Percentiles rank a stretch among this genome's conserved stretches.
These are phyloP conservation scores for Mrakia frigida DNA, from an alignment of 768 basidiomycete species.

Conservation along the genomic window DNA sequence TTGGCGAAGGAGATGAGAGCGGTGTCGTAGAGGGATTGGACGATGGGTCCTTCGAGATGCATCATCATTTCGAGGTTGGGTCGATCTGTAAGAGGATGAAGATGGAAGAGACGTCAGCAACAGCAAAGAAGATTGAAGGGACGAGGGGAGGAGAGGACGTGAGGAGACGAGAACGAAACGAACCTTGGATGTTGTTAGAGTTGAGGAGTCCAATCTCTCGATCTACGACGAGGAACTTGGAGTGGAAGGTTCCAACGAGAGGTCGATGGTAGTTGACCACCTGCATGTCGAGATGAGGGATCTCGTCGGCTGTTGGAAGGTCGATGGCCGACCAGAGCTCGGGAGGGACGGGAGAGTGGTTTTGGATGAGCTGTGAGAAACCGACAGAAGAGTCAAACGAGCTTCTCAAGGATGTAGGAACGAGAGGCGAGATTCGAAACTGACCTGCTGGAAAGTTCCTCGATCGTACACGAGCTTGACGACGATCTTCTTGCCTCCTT, in stretches of 20 bases:
- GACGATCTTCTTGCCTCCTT: conserved; percentile 49
- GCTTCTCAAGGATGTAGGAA: conserved; percentile 49
- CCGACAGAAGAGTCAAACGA: conserved; percentile 37
- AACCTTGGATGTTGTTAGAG: conserved; percentile 57
- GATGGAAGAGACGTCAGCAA: background rate
- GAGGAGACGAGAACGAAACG: conserved; percentile 11
- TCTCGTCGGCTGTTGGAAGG: conserved; percentile 52
- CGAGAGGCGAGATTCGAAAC: background rate
- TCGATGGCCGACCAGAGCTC: conserved; percentile 28
- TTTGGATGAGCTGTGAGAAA: conserved; percentile 23
- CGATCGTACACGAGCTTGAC: conserved; percentile 68
- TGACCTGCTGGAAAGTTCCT: conserved; percentile 54
- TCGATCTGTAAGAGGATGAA: conserved; percentile 42
- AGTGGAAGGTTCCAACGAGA: conserved; percentile 63
- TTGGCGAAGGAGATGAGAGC: conserved; percentile 60
- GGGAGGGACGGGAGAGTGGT: conserved; percentile 29
- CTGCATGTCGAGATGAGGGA: conserved; percentile 51
- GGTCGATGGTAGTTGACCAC: conserved; percentile 47
- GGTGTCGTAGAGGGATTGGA: conserved; percentile 65
- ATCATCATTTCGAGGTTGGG: conserved; percentile 59
- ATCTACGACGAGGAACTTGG: conserved; percentile 66
- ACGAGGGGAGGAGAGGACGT: background rate
- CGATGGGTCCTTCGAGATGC: conserved; percentile 65
- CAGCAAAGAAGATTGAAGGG: no score
- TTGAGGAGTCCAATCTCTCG: conserved; percentile 61